Percentiles rank a stretch among this genome's conserved stretches.
These are phyloP conservation scores for Leccinum ochraceum DNA, from an alignment of 768 basidiomycete genomes.

Conservation along the genomic window DNA sequence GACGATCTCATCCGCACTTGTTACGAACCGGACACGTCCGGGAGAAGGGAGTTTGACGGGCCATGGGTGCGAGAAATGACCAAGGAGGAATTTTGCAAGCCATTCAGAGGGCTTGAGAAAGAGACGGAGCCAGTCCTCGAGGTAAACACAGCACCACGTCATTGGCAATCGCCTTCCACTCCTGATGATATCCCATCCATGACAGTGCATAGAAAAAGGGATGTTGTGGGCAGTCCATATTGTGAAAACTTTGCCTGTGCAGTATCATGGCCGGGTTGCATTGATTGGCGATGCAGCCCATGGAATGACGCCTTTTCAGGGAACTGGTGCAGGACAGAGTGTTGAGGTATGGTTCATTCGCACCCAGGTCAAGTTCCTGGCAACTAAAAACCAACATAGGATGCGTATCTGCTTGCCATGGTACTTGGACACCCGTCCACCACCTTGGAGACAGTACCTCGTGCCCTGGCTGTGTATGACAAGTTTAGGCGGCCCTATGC, in stretches of 20 bases:
- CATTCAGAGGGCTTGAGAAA: slow-evolving; percentile 57
- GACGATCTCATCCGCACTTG: slow-evolving; percentile 54
- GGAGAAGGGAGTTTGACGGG: slow-evolving; percentile 22
- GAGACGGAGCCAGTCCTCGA: slow-evolving; percentile 58
- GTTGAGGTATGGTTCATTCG: slow-evolving; percentile 38
- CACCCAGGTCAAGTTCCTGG: too few species aligned
- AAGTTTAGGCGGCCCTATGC: slow-evolving; percentile 49
- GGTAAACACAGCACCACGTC: slow-evolving; percentile 35
- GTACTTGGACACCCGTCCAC: slow-evolving; percentile 46
- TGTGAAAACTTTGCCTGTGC: slow-evolving; percentile 50
- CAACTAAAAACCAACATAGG: slow-evolving; percentile 20
- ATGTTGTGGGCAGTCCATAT: slow-evolving; percentile 67
- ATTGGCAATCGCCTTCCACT: neutral
- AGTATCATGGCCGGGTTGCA: slow-evolving; percentile 53
- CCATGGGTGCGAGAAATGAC: slow-evolving; percentile 53
- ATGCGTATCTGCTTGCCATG: slow-evolving; percentile 38
- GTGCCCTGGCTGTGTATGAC: slow-evolving; percentile 49
- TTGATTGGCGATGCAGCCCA: slow-evolving; percentile 46
- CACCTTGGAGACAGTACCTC: slow-evolving; percentile 37
- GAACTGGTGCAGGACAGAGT: slow-evolving; percentile 45
- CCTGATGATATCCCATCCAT: slow-evolving; percentile 1
- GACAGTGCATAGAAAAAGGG: slow-evolving; percentile 53
- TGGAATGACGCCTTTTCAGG: slow-evolving; percentile 45
- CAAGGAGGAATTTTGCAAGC: slow-evolving; percentile 43
- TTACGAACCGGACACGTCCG: slow-evolving; percentile 26